Evolutionary conservation across 73 alveolate genomes (phyloP).

Genomic region (Durusdinium trenchii): DNA sequence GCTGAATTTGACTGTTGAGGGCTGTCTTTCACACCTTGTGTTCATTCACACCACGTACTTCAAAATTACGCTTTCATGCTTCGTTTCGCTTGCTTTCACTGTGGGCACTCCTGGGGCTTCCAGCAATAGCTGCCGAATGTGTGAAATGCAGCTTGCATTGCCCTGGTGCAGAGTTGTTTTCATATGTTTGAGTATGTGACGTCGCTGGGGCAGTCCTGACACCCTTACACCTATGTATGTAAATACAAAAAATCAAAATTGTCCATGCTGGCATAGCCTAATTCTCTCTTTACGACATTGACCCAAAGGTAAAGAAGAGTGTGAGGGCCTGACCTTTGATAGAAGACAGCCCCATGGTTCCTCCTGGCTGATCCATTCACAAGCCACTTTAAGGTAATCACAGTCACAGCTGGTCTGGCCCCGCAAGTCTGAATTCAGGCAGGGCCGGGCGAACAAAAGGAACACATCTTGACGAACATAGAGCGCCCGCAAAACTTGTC

Average conservation of each 20-base stretch:
- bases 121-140: conserved; percentile 42
- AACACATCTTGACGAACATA: background rate
- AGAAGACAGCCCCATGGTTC: conserved; percentile 7
- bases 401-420: background rate
- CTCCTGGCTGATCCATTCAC: background rate
- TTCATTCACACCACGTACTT: background rate
- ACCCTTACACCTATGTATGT: too few species aligned
- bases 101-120: background rate
- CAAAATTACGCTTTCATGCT: too few species aligned
- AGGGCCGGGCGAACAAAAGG: background rate
- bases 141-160: conserved; percentile 29
- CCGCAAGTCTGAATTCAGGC: background rate
- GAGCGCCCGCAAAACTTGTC: too few species aligned
- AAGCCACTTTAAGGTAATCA: background rate
- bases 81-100: too few species aligned
- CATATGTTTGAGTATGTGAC: too few species aligned
- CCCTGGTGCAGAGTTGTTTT: background rate
- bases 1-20: too few species aligned
- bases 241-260: too few species aligned
- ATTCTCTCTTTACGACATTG: too few species aligned
- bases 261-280: too few species aligned
- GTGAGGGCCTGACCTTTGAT: background rate
- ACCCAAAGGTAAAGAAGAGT: too few species aligned
- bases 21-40: background rate
- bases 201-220: too few species aligned